Evolutionary conservation across 345 rosid species (phyloP).

Genomic region (Arabidopsis arenosa): DNA sequence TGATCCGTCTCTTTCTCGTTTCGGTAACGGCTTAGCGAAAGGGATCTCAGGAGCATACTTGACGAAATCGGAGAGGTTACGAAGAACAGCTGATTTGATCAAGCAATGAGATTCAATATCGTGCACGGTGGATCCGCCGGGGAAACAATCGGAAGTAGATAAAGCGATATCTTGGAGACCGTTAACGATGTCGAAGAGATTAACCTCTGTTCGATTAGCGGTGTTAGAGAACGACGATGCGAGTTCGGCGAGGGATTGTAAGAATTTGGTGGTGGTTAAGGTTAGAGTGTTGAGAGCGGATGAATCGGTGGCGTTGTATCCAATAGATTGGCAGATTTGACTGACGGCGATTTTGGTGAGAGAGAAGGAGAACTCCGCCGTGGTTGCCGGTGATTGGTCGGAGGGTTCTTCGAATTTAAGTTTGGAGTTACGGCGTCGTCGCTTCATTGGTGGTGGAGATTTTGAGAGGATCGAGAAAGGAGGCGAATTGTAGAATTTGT

Average conservation of each 20-base stretch:
- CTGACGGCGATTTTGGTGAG: conserved; percentile 57
- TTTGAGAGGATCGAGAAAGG: conserved; percentile 36
- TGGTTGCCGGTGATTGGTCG: conserved; percentile 30
- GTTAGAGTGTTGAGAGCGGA: conserved; percentile 60
- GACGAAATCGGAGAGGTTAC: conserved; percentile 50
- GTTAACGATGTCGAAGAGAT: conserved; percentile 55
- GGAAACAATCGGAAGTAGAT: conserved; percentile 46
- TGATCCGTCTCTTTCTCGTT: neutral
- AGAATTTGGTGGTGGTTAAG: conserved; percentile 48
- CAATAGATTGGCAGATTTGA: conserved; percentile 64
- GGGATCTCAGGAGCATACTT: conserved; percentile 53
- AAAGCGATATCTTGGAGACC: conserved; percentile 53
- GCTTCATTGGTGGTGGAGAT: conserved; percentile 42
- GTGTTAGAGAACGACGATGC: conserved; percentile 50
- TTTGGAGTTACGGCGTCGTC: conserved; percentile 34
- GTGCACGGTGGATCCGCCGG: conserved; percentile 54
- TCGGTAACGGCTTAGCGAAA: conserved; percentile 61
- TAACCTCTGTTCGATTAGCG: conserved; percentile 60
- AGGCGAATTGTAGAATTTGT: conserved; percentile 28
- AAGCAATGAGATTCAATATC: conserved; percentile 28
- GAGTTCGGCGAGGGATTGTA: conserved; percentile 51
- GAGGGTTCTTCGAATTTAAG: conserved; percentile 4
- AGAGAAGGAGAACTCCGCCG: conserved; percentile 48
- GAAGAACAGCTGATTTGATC: conserved; percentile 44
- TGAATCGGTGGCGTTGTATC: conserved; percentile 50